A percentile compares a stretch with the other conserved stretches of the same genome.
phyloP scores from a whole-genome alignment of 176 grass and related monocot species.

The Typha latifolia region DNA sequence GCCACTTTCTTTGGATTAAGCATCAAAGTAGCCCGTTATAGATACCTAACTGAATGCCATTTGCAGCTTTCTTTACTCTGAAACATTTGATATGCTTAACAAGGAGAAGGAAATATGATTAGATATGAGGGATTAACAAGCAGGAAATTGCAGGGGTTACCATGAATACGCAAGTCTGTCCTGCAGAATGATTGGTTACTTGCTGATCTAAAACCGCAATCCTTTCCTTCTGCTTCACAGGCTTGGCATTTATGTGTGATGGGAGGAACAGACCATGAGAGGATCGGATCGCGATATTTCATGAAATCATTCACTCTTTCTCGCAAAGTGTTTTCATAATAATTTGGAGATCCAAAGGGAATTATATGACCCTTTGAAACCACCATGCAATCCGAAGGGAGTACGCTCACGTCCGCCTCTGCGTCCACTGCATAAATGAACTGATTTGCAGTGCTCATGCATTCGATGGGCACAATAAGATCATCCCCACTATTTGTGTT shows the following conservation, averaged over 20 bases:
- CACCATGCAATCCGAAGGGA: constrained; percentile 28
- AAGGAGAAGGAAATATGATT: neutral
- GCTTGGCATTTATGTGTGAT: constrained; percentile 7
- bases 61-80: too few species aligned
- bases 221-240: constrained; percentile 16
- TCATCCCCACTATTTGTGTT: neutral
- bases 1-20: too few species aligned
- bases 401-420: neutral
- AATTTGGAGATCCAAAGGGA: too few species aligned
- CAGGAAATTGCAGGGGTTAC: neutral
- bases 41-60: too few species aligned
- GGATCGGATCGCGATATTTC: constrained; percentile 3
- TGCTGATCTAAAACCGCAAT: constrained; percentile 23
- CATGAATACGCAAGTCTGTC: constrained; percentile 15
- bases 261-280: constrained; percentile 17
- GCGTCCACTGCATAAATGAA: constrained; percentile 12
- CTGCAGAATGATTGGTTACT: constrained; percentile 30
- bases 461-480: constrained; percentile 21
- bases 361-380: neutral
- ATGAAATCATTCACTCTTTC: constrained; percentile 4
- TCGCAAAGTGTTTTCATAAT: too few species aligned
- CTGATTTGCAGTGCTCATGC: constrained; percentile 11
- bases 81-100: neutral
- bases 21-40: neutral
- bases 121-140: neutral